phyloP scores from a whole-genome alignment of 1,284 basidiomycete species.

The Takashimella tepidaria region DNA sequence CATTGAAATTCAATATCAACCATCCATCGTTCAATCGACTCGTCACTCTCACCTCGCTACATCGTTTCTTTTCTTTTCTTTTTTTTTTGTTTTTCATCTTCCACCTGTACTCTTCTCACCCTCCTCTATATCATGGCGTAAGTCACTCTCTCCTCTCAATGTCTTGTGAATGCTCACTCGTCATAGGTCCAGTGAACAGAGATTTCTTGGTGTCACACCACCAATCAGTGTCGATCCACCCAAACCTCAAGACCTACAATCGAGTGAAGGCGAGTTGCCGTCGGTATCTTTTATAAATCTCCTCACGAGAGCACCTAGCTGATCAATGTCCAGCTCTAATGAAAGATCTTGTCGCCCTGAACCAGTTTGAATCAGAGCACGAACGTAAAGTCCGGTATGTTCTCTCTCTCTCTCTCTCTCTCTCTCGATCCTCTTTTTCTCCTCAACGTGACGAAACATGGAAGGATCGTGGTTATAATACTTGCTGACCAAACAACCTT shows the following conservation, averaged over 20 bases:
- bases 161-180: too few relatives aligned
- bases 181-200: constrained; percentile 15
- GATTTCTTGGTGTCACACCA: constrained; percentile 60
- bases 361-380: constrained; percentile 84
- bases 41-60: too few relatives aligned
- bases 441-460: too few relatives aligned
- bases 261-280: constrained; percentile 71
- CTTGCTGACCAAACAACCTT: not conserved
- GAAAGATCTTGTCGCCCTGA: constrained; percentile 80
- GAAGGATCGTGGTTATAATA: not conserved
- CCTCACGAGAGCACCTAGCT: not conserved
- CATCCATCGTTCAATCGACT: too few relatives aligned
- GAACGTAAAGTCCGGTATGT: constrained; percentile 83
- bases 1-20: too few relatives aligned
- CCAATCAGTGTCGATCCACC: constrained; percentile 76
- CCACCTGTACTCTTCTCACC: too few relatives aligned
- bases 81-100: too few relatives aligned
- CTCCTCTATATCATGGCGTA: too few relatives aligned
- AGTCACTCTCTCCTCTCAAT: too few relatives aligned
- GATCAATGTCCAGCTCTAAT: constrained; percentile 31
- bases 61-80: too few relatives aligned
- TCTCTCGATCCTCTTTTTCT: too few relatives aligned
- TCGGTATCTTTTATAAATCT: not conserved
- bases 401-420: too few relatives aligned
- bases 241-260: constrained; percentile 63